A percentile compares a stretch with the other conserved stretches of the same genome.
Evolutionary conservation across 352 stramenopile species (phyloP).

Genomic region (Pythium folliculosum): DNA sequence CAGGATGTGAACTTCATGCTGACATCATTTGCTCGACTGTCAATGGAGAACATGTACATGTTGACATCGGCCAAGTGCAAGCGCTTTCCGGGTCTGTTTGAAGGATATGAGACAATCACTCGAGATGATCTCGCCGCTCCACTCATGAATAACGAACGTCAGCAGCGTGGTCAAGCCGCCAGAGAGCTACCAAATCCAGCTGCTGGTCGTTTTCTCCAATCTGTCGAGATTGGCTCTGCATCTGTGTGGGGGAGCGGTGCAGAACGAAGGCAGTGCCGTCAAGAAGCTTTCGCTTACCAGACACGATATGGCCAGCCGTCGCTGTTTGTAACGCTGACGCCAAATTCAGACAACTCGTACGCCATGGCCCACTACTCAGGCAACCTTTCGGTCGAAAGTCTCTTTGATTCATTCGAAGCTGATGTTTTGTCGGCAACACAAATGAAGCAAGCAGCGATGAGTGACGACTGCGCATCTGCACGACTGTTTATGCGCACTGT

Average conservation of each 20-base stretch:
- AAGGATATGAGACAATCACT: conserved; percentile 17
- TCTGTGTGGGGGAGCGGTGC: conserved; percentile 22
- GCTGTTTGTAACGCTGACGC: conserved; percentile 22
- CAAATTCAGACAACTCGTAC: conserved; percentile 23
- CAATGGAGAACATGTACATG: conserved; percentile 23
- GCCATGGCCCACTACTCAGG: conserved; percentile 17
- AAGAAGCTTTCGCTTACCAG: conserved; percentile 29
- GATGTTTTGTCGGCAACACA: background rate
- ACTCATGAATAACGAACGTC: conserved; percentile 19
- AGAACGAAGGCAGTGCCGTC: conserved; percentile 19
- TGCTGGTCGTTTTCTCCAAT: conserved; percentile 9
- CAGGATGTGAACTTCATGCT: conserved; percentile 20
- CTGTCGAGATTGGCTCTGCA: conserved; percentile 14
- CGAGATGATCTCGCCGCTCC: conserved; percentile 4
- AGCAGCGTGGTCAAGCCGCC: conserved; percentile 12
- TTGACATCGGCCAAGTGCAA: conserved; percentile 21
- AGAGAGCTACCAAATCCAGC: background rate
- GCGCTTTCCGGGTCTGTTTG: conserved; percentile 2
- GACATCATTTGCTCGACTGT: conserved; percentile 14
- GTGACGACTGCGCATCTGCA: conserved; percentile 18
- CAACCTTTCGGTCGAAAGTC: conserved; percentile 6
- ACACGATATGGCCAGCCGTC: conserved; percentile 17
- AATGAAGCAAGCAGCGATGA: conserved; percentile 20
- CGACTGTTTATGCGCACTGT: conserved; percentile 14
- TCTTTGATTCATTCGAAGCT: conserved; percentile 18